phyloP scores from a whole-genome alignment of 805 yeast species.

The Saccharomyces mikatae region DNA sequence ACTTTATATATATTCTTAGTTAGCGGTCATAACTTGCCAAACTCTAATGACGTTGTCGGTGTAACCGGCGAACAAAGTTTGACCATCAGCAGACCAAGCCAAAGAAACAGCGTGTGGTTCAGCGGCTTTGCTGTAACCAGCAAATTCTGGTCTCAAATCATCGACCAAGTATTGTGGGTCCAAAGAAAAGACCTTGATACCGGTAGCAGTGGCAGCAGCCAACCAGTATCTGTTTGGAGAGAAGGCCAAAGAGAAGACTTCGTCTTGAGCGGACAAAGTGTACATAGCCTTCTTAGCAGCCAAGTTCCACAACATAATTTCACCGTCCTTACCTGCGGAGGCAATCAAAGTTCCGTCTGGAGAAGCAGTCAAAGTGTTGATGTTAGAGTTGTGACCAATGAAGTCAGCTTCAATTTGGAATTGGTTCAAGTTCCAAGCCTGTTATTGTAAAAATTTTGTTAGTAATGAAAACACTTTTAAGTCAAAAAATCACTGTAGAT shows the following conservation, averaged over 20 bases:
- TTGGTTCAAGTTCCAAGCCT: conserved; percentile 92
- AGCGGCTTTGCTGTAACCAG: conserved; percentile 79
- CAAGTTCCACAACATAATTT: conserved; percentile 96
- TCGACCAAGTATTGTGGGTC: conserved; percentile 90
- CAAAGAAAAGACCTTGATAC: conserved; percentile 96
- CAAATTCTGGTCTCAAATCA: conserved; percentile 96
- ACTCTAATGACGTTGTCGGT: conserved; percentile 99
- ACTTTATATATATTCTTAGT: conserved; percentile 18
- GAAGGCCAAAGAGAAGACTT: conserved; percentile 97
- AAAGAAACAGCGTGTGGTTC: conserved; percentile 97
- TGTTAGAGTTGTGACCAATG: conserved; percentile 99
- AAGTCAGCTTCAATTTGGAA: conserved; percentile 87
- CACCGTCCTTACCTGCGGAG: conserved; percentile 99
- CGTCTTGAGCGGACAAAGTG: conserved; percentile 92
- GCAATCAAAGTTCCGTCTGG: conserved; percentile 99
- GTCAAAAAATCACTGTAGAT: conserved; percentile 19
- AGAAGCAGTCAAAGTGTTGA: conserved; percentile 91
- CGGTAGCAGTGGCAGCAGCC: conserved; percentile 97
- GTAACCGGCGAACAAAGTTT: conserved; percentile 99
- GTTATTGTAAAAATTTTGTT: conserved; percentile 23
- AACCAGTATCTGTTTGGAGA: conserved; percentile 99
- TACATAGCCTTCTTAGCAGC: conserved; percentile 75
- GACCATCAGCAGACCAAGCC: conserved; percentile 99
- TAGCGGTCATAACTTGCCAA: conserved; percentile 97
- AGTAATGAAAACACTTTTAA: conserved; percentile 37